Evolutionary conservation across 305 asterid genomes (phyloP), one percentile per base, ranked within the genome.

Genomic region (Striga hermonthica): DNA sequence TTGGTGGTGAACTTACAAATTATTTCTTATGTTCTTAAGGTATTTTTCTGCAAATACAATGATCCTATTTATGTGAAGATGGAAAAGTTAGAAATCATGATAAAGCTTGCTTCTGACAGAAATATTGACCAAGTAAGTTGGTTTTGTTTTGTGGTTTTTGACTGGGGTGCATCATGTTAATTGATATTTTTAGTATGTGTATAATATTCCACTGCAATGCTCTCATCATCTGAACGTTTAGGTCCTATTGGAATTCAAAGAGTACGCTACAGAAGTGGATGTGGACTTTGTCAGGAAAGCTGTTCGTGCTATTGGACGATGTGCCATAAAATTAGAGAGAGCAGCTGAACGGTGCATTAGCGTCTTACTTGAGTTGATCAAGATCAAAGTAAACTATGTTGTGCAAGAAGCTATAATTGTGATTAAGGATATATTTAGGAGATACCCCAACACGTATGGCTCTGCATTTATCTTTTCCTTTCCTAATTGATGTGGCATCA

Each of bases 311-410:
- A 94, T 94, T 80, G 99, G 98, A 65, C 88, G 98, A 5, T 94
- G 98, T 70, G 99, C 99, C 81, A 94, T 94, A 84, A 94, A 94
- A 90, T 82, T 94, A 69, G 98, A 94, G 87, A 86, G 99, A 77
- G 99, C 99, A 59, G 98, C 99, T 74, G 99, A 94, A 75, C 95
- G 99, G 54, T 94, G 99, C 72, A 91, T 94, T 44, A 94, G 98
- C 64, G 99, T 94, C 65, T 83, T 94, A 75, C 98, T 94, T 74
- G 99, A 94, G 89, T 81, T 94, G 88, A 94, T 94, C 77, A 94
- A 94, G 85, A 94, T 94, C 75, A 94, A 94, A 94, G 98, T 94
- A 16, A 94, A 94, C 75, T 94, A 94, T 77, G 99, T 94, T 69
- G 97, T 94, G 73, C 98, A 94, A 80, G 99, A 94, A 88, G 99